These are phyloP conservation scores for Fusarium staphyleae DNA, from an alignment of 2,329 filamentous ascomycete species.

Conservation along the genomic window DNA sequence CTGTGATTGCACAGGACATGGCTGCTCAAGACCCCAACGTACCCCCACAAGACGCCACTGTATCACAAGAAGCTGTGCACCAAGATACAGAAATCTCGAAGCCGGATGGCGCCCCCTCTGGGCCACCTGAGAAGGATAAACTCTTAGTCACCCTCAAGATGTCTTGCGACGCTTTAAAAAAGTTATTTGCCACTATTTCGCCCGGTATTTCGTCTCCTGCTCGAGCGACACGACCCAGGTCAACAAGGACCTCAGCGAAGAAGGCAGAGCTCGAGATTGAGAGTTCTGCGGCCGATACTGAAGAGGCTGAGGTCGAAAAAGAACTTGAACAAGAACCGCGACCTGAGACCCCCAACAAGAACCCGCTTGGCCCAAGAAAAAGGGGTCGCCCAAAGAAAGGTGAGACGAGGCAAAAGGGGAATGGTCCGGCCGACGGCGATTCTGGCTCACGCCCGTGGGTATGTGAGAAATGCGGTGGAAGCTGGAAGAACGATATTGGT, in stretches of 20 bases:
- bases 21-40: neutral
- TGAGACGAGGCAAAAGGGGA: conserved; percentile 19
- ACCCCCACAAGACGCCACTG: neutral
- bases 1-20: neutral
- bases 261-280: neutral
- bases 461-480: conserved; percentile 61
- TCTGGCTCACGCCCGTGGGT: conserved; percentile 47
- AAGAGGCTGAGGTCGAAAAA: conserved; percentile 1
- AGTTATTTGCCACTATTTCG: neutral
- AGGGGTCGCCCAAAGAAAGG: conserved; percentile 33
- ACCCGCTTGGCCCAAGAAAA: conserved; percentile 39
- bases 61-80: neutral
- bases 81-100: neutral
- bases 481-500: conserved; percentile 66
- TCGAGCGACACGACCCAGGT: conserved; percentile 11
- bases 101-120: neutral
- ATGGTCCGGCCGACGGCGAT: conserved; percentile 15
- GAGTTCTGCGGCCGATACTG: neutral
- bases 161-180: conserved; percentile 9
- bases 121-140: neutral
- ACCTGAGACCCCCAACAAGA: neutral
- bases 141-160: conserved; percentile 24
- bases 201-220: conserved; percentile 11
- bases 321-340: conserved; percentile 3
- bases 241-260: conserved; percentile 22